Conservation (phyloP, 768 basidiomycete species). For the Russula lepida region DNA sequence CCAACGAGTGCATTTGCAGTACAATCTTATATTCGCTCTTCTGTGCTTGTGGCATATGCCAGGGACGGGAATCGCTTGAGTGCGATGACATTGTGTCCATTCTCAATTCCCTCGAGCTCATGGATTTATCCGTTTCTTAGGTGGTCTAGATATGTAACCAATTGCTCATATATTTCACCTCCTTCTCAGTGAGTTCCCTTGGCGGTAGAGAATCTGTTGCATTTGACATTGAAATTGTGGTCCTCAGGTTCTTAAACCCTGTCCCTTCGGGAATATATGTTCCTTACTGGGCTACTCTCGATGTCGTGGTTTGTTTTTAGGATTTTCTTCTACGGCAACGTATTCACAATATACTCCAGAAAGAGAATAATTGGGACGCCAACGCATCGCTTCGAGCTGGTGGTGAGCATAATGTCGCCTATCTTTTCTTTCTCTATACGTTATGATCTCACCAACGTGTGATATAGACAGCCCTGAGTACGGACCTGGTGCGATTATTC, state of each 20-base stretch:
- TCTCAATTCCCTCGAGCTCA: background rate
- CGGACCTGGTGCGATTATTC: background rate
- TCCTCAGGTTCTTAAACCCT: background rate
- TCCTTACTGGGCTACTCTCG: background rate
- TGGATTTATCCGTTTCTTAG: background rate
- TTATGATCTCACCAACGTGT: no score
- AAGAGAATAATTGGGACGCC: background rate
- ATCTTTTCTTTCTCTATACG: no score
- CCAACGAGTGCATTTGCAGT: conserved; percentile 7
- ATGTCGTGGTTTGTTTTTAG: background rate
- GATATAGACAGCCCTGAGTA: background rate
- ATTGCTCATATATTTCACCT: background rate
- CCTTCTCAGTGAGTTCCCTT: background rate
- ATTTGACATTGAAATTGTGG: background rate
- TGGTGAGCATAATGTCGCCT: background rate
- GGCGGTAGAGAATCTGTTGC: background rate
- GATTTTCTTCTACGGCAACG: background rate
- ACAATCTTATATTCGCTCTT: conserved; percentile 1
- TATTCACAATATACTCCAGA: background rate
- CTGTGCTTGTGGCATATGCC: conserved; percentile 8
- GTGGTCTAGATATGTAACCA: background rate
- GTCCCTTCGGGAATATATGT: background rate
- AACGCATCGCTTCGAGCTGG: background rate
- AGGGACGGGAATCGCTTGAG: background rate
- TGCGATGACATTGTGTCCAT: background rate